Percentiles rank a stretch among this genome's conserved stretches.
phyloP scores from a whole-genome alignment of 371 early-diverging fungal genomes.

The Mortierella sp. region DNA sequence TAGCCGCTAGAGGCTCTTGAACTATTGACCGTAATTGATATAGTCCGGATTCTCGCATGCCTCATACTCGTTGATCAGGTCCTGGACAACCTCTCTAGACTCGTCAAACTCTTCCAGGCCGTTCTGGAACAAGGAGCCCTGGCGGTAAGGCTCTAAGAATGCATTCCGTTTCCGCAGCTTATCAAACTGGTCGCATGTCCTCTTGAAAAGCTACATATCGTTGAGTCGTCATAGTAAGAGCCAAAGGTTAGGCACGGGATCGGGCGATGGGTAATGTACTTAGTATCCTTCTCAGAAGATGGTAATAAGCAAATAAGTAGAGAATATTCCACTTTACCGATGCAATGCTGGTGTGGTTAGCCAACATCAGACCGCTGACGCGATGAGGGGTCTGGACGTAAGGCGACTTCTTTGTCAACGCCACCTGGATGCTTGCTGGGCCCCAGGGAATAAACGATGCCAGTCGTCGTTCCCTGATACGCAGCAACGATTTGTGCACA shows the following conservation, averaged over 20 bases:
- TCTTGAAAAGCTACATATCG: constrained; percentile 91
- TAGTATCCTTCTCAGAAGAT: not conserved
- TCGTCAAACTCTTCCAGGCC: constrained; percentile 94
- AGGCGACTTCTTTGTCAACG: constrained; percentile 92
- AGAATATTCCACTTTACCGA: constrained; percentile 63
- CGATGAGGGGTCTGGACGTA: constrained; percentile 92
- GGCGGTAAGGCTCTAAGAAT: constrained; percentile 97
- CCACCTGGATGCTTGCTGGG: constrained; percentile 99
- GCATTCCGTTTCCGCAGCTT: constrained; percentile 97
- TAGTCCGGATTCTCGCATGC: constrained; percentile 95
- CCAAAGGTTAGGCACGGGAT: too few relatives aligned
- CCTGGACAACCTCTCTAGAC: constrained; percentile 87
- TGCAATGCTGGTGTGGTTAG: constrained; percentile 97
- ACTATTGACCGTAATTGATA: constrained; percentile 58
- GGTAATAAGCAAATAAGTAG: not conserved
- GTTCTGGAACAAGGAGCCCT: constrained; percentile 85
- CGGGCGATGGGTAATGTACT: too few relatives aligned
- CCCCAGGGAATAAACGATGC: constrained; percentile 99
- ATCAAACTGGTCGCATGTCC: constrained; percentile 98
- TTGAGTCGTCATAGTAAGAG: too few relatives aligned
- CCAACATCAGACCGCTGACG: constrained; percentile 98
- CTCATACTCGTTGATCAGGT: constrained; percentile 93
- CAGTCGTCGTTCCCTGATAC: constrained; percentile 93
- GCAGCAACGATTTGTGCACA: constrained; percentile 95
- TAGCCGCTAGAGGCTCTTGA: not conserved